Base-by-base conservation (phyloP, 805 yeast species). In the Ogataea wickerhamii region DNA sequence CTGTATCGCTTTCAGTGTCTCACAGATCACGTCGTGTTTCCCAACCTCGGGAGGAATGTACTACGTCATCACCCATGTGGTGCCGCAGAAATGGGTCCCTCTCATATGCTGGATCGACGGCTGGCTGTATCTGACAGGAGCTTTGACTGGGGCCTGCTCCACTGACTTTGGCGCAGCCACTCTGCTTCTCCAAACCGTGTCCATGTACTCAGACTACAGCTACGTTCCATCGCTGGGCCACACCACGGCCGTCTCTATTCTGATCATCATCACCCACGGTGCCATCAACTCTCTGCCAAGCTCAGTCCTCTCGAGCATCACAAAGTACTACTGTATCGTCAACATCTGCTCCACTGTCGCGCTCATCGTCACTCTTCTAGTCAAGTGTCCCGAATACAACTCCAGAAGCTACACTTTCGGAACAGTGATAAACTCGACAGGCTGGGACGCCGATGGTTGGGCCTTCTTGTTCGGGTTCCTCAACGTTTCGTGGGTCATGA, bases 401-500 rank as follows among this genome's bases (percentile, higher is more conserved):
- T 46, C 68, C 13, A 74, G 72, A 17, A 44, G 45, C 16, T 76
- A 55, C 54, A 74, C 76, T 6, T 78, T 78, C 51, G 66, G 72
- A 17, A 58, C 61, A 36, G 67, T 73, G 38, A 65, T 68, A 32
- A 67, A 74, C 48, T 52, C 49, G 33, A 70, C 78, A 16, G 76
- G 75, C 34, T 78, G 81, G 78, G 54, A 64, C 18, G 53, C 61
- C 4, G 61, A 64, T 32, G 82, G 81, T 4, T 76, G 79, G 73
- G 70, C 80, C 4, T 76, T 76, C 53, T 53, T 76, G 50, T 72
- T 72, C 41, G 71, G 76, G n/a, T 74, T 74, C 70, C 63, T 72
- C 56, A 77, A 77, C 27, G 76, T 72, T 13, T 67, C 76, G 28
- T 74, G 80, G 80, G 76, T 77, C 41, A 74, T 74, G 66, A 76